Base-by-base conservation (phyloP, 495 filamentous ascomycete species). In the Talaromyces wortmannii region DNA sequence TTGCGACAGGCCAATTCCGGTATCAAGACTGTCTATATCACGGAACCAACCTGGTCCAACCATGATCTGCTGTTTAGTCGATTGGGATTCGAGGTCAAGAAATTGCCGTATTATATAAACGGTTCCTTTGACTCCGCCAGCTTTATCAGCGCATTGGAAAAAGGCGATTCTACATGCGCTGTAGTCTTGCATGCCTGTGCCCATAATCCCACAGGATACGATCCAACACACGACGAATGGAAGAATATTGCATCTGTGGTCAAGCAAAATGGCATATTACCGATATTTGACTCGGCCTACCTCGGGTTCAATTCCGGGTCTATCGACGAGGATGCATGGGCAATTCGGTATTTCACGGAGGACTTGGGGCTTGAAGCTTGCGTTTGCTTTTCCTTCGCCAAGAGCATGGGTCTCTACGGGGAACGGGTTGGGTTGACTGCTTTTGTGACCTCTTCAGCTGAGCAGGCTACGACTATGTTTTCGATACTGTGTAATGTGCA, bases 361-460 rank as follows among this genome's bases (percentile, higher is more conserved):
- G 64, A 70, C 11, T 50, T 60, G 43, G 23, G 55, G 7, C 63
- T 64, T 57, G 69, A 72, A 50, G 52, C 62, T 0, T 63, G 59
- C 0, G 62, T 75, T 4, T 69, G 65, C 48, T 33, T 72, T 30
- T 76, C 72, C 0, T 77, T 76, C 58, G 68, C 75, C 5, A 76
- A 78, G 59, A 77, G 70, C 51, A 71, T 78, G 62, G 75, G 75
- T n/a, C 65, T 78, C 31, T 78, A 78, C 56, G 72, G 72, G 12
- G 45, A 59, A 45, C 50, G 56, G 16, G 52, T 50, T 31, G 71
- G 56, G 56, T 64, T 3, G 61, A 62, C 29, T 61, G 68, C 55
- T 48, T 62, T 52, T 54, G 68, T 57, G 29, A 31, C 50, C 15
- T 61, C 1, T 47, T 16, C 8, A 0, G 42, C 15, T 33, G 16